These are phyloP conservation scores for Geotrichum phurueaensis DNA, from an alignment of 1,139 yeast species.

Conservation along the genomic window DNA sequence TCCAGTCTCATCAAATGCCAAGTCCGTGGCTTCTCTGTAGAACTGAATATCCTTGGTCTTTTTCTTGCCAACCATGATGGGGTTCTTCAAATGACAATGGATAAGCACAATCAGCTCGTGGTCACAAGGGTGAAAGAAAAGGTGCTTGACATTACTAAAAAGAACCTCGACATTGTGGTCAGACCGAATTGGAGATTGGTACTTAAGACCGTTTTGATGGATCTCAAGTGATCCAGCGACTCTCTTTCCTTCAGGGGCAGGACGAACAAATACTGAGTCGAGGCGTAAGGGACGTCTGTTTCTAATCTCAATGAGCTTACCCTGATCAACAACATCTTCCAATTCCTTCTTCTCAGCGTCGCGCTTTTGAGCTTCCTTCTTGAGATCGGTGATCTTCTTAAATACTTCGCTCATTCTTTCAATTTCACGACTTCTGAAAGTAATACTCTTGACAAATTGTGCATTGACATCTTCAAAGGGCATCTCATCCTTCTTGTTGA, in stretches of 20 bases:
- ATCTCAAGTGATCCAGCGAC: constrained; percentile 86
- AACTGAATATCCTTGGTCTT: constrained; percentile 94
- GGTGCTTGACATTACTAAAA: constrained; percentile 84
- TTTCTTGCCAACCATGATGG: constrained; percentile 92
- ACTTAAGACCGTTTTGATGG: constrained; percentile 93
- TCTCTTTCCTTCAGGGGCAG: constrained; percentile 94
- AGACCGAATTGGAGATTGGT: constrained; percentile 72
- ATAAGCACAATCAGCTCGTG: constrained; percentile 89
- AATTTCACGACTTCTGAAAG: constrained; percentile 83
- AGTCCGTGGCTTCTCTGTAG: constrained; percentile 93
- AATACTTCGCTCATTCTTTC: constrained; percentile 89
- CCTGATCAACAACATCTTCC: constrained; percentile 94
- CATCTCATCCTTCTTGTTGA: constrained; percentile 65
- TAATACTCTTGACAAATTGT: constrained; percentile 79
- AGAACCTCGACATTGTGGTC: constrained; percentile 86
- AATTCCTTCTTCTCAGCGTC: constrained; percentile 87
- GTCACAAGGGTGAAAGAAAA: constrained; percentile 93
- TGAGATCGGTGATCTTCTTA: constrained; percentile 85
- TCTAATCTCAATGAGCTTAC: constrained; percentile 72
- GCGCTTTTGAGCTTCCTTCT: constrained; percentile 84
- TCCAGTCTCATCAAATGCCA: constrained; percentile 96
- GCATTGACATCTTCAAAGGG: constrained; percentile 80
- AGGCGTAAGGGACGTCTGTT: constrained; percentile 77
- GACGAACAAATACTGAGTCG: constrained; percentile 86
- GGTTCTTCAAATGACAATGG: constrained; percentile 87